Base-by-base conservation (phyloP, 805 yeast genomes). In the Saturnispora halmiae region DNA sequence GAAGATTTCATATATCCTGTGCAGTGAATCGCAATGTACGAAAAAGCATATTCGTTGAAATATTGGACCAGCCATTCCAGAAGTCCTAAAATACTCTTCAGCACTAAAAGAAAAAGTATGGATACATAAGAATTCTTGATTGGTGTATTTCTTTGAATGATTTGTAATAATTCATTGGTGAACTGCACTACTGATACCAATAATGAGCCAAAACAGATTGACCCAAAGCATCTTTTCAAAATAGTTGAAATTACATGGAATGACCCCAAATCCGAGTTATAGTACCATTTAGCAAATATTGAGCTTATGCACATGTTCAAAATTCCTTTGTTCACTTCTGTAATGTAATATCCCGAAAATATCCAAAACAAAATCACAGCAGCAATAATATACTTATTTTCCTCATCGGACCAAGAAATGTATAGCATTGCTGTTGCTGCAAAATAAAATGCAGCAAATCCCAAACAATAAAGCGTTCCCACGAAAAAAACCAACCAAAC, bases 241-340 rank as follows among this genome's bases (percentile, higher is more conserved):
- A 79, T 82, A 3, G 94, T 81, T 61, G 82, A 59, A 1, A 94
- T 82, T 49, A 94, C 69, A 18, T 41, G 50, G 47, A 85, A 73
- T 1, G 94, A 79, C 2, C 88, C 87, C 31, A 75, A 61, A n/a
- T 44, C 36, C 85, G 76, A 28, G 54, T 80, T 68, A 58, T 83
- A 88, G 59, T 83, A 87, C 96, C 96, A 87, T 13, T 88, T 76
- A 6, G 96, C 96, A 56, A 73, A 87, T 19, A 86, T 76, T 20
- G 94, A 94, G 22, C 92, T 73, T 31, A 84, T 77, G 0, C 90
- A 75, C n/a, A 80, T 79, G 53, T 88, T 94, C 29, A 85, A 75
- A 10, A 84, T 71, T 50, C 82, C 85, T 63, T 79, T 77, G 47
- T 83, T 67, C 18, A 85, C 88, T 58, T 86, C 95, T 11, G 90